Evolutionary conservation across 2,329 filamentous ascomycete species (phyloP).

Genomic region (Thelonectria discophora): DNA sequence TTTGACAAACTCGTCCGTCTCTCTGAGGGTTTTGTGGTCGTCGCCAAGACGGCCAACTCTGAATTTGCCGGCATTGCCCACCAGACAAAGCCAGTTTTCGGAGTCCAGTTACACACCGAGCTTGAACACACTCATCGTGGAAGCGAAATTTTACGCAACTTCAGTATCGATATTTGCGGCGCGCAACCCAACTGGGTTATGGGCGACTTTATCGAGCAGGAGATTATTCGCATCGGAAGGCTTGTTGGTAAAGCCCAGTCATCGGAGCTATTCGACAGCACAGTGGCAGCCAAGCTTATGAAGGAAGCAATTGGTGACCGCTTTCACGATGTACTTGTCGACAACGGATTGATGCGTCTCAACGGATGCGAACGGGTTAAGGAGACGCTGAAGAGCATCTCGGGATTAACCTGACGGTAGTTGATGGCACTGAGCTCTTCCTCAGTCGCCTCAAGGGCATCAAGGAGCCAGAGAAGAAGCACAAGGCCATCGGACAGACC

Average conservation of each 20-base stretch:
- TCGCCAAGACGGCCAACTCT: constrained; percentile 80
- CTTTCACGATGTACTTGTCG: constrained; percentile 85
- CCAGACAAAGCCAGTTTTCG: constrained; percentile 74
- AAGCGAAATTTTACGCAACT: constrained; percentile 79
- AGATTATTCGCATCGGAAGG: constrained; percentile 81
- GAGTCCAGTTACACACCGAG: constrained; percentile 84
- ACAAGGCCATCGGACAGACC: constrained; percentile 86
- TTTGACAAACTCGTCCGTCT: constrained; percentile 83
- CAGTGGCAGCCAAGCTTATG: constrained; percentile 88
- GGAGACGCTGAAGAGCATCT: constrained; percentile 80
- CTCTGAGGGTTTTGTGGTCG: constrained; percentile 75
- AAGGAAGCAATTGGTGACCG: constrained; percentile 80
- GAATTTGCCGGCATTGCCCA: constrained; percentile 84
- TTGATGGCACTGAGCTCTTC: constrained; percentile 82
- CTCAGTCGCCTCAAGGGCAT: constrained; percentile 79
- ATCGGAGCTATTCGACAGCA: constrained; percentile 52
- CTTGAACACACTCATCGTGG: constrained; percentile 72
- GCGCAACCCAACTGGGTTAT: constrained; percentile 84
- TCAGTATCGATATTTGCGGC: constrained; percentile 82
- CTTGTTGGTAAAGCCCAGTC: constrained; percentile 85
- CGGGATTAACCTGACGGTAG: constrained; percentile 88
- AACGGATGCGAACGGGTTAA: constrained; percentile 87
- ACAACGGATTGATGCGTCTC: constrained; percentile 84
- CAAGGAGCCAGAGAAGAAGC: constrained; percentile 82
- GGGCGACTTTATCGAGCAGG: constrained; percentile 81